Evolutionary conservation across 164 flowering plant genomes (phyloP).

Genomic region (Vitis vinifera): DNA sequence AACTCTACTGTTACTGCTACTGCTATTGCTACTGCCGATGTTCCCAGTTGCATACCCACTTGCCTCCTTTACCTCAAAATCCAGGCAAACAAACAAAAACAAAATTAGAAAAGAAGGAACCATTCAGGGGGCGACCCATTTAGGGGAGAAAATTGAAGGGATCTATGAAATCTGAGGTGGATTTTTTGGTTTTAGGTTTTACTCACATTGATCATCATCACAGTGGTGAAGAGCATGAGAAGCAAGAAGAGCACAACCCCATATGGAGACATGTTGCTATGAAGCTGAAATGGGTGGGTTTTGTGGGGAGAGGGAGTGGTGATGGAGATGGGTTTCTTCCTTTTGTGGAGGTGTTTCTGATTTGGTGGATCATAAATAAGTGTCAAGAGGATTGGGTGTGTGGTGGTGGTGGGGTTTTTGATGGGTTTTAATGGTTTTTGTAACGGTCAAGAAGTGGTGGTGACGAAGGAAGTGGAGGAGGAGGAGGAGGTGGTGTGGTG

Average conservation of each 20-base stretch:
- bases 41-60: slow-evolving; percentile 22
- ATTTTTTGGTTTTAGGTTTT: too few relatives aligned
- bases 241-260: slow-evolving; percentile 23
- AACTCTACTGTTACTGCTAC: not conserved
- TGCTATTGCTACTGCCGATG: not conserved
- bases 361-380: slow-evolving; percentile 5
- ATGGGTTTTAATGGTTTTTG: too few relatives aligned
- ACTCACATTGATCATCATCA: slow-evolving; percentile 7
- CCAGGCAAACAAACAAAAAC: slow-evolving; percentile 13
- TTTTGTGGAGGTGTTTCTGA: not conserved
- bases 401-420: too few relatives aligned
- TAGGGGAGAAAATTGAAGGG: slow-evolving; percentile 5
- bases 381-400: too few relatives aligned
- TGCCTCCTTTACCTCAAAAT: slow-evolving; percentile 39
- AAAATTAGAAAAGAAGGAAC: not conserved
- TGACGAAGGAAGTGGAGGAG: too few relatives aligned
- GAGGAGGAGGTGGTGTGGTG: too few relatives aligned
- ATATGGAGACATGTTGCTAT: slow-evolving; percentile 5
- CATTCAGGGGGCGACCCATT: not conserved
- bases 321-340: not conserved
- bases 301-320: not conserved
- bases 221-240: slow-evolving; percentile 15
- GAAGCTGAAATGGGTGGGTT: slow-evolving; percentile 3
- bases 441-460: too few relatives aligned
- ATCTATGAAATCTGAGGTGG: slow-evolving; percentile 15